Evolutionary conservation across 768 basidiomycete species (phyloP).

Genomic region (Boletus eberwhitei): DNA sequence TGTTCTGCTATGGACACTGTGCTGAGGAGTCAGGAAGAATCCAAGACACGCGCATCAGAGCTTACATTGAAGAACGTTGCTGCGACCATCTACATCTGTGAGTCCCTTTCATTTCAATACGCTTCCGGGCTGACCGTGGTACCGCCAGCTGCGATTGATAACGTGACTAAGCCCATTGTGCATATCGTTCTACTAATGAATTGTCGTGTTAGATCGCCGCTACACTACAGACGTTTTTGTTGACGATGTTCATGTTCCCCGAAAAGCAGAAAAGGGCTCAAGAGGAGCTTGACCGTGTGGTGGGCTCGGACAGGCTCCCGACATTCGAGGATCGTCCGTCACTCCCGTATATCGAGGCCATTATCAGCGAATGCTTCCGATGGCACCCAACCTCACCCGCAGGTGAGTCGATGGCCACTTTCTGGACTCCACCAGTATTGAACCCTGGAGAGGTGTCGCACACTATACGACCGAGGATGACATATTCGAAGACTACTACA

Average conservation of each 20-base stretch:
- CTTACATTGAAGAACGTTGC: neutral
- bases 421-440: neutral
- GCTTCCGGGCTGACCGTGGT: neutral
- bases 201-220: slow-evolving; percentile 15
- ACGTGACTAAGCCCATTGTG: neutral
- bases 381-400: slow-evolving; percentile 3
- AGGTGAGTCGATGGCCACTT: neutral
- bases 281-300: slow-evolving; percentile 13
- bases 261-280: slow-evolving; percentile 16
- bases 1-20: neutral
- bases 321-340: slow-evolving; percentile 16
- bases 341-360: slow-evolving; percentile 18
- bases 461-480: slow-evolving; percentile 5
- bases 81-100: neutral
- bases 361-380: slow-evolving; percentile 5
- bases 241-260: slow-evolving; percentile 17
- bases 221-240: slow-evolving; percentile 5
- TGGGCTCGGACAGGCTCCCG: slow-evolving; percentile 12
- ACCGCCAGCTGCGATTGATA: neutral
- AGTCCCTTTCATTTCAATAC: neutral
- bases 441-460: neutral
- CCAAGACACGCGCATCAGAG: neutral
- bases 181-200: neutral
- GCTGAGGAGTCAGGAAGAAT: neutral
- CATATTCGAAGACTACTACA: neutral